Evolutionary conservation across 2,329 filamentous ascomycete species (phyloP).

Genomic region (Acrodontium crateriforme): DNA sequence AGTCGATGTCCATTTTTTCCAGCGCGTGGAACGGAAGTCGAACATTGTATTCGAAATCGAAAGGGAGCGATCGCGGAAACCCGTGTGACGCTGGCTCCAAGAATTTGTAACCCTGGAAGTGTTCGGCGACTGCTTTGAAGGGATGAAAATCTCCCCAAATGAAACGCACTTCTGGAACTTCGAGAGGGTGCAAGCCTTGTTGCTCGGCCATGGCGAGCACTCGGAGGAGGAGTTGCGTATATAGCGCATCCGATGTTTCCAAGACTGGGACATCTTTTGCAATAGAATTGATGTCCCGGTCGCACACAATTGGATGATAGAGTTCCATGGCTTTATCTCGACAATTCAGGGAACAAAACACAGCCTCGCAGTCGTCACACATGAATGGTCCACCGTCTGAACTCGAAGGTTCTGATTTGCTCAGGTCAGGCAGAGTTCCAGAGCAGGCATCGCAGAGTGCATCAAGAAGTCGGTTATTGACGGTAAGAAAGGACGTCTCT

Average conservation of each 20-base stretch:
- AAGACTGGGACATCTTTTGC: conserved; percentile 43
- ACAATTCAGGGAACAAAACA: conserved; percentile 47
- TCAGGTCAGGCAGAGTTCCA: conserved; percentile 44
- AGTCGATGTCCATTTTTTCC: conserved; percentile 73
- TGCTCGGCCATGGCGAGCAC: conserved; percentile 48
- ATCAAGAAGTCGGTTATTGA: conserved; percentile 77
- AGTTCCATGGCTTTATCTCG: conserved; percentile 38
- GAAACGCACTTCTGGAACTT: conserved; percentile 46
- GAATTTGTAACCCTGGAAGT: conserved; percentile 5
- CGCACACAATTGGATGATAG: conserved; percentile 48
- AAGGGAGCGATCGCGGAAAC: conserved; percentile 50
- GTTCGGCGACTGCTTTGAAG: conserved; percentile 2
- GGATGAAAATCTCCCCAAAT: conserved; percentile 50
- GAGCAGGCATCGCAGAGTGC: conserved; percentile 84
- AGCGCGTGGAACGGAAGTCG: conserved; percentile 62
- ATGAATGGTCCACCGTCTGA: conserved; percentile 19
- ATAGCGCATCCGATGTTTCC: conserved; percentile 46
- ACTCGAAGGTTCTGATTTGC: conserved; percentile 9
- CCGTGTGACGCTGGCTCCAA: conserved; percentile 7
- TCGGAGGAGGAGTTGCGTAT: conserved; percentile 45
- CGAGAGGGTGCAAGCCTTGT: conserved; percentile 43
- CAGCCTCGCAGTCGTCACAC: conserved; percentile 43
- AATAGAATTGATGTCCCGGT: conserved; percentile 41
- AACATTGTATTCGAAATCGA: conserved; percentile 65
- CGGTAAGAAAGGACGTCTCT: conserved; percentile 77